phyloP scores from a whole-genome alignment of 176 grass and related monocot genomes.

The Avena insularis region DNA sequence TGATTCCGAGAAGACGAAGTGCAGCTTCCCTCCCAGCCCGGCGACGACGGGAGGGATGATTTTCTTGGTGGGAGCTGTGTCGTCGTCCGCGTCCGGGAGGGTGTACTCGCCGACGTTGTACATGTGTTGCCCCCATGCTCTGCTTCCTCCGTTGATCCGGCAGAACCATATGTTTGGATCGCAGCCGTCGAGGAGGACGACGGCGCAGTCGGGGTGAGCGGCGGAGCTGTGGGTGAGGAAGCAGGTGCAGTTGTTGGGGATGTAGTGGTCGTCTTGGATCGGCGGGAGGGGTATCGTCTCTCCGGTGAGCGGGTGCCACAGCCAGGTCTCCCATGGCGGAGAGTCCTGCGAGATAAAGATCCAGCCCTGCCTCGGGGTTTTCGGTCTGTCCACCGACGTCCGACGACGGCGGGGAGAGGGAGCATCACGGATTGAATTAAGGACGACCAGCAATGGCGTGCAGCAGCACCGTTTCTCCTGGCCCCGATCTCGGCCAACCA shows the following conservation, averaged over 20 bases:
- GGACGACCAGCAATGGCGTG: not conserved
- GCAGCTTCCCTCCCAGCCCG: not conserved
- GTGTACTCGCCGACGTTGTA: not conserved
- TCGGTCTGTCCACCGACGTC: not conserved
- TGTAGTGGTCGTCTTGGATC: not conserved
- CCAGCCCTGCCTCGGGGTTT: not conserved
- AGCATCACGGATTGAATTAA: not conserved
- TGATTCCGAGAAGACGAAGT: constrained; percentile 1
- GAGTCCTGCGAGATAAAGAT: not conserved
- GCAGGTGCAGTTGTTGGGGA: not conserved
- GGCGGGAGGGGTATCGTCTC: not conserved
- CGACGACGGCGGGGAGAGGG: not conserved
- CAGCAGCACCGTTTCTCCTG: not conserved
- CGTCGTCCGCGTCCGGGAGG: not conserved
- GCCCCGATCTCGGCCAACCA: not conserved
- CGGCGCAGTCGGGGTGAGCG: not conserved
- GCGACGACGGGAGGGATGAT: not conserved
- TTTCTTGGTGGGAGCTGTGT: not conserved
- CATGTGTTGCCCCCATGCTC: not conserved
- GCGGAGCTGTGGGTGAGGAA: not conserved
- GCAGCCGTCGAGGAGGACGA: not conserved
- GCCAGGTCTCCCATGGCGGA: not conserved
- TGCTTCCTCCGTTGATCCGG: not conserved
- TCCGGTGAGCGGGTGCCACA: not conserved
- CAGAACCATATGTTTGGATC: constrained; percentile 29